Evolutionary conservation across 306 rosid species (phyloP).

Genomic region (Arachis stenosperma): DNA sequence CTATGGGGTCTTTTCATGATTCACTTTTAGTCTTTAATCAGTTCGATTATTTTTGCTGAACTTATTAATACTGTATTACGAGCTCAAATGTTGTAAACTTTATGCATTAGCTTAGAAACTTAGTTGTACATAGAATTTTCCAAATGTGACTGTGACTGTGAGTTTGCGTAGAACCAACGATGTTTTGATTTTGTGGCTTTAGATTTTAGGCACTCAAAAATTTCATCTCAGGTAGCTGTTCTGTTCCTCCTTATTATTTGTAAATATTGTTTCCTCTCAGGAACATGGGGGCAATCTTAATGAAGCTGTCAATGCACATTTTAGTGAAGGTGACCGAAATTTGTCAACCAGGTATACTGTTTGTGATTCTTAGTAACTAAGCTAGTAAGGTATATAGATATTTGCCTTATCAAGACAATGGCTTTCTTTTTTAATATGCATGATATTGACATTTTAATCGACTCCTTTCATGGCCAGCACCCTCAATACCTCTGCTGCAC

Average conservation of each 20-base stretch:
- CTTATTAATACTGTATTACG: background rate
- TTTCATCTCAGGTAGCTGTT: conserved; percentile 5
- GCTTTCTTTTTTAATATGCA: background rate
- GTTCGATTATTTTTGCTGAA: background rate
- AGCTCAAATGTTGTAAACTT: no score
- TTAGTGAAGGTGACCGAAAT: conserved; percentile 76
- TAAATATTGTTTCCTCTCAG: conserved; percentile 49
- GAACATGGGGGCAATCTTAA: conserved; percentile 84
- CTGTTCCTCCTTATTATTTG: conserved; percentile 1
- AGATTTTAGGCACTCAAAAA: background rate
- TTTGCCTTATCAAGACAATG: conserved; percentile 1
- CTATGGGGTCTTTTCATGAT: background rate
- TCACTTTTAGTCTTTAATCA: background rate
- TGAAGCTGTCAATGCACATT: conserved; percentile 85
- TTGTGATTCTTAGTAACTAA: background rate
- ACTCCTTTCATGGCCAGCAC: conserved; percentile 48
- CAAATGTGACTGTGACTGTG: background rate
- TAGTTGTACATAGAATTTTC: background rate
- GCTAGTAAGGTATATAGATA: conserved; percentile 21
- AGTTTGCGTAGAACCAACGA: conserved; percentile 20
- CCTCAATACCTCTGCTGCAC: conserved; percentile 47
- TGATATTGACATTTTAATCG: conserved; percentile 26
- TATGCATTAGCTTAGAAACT: background rate
- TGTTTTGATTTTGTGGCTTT: background rate
- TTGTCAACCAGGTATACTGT: conserved; percentile 47